phyloP scores from a whole-genome alignment of 192 early-diverging fungal genomes.

The Borealophlyctis nickersoniae region DNA sequence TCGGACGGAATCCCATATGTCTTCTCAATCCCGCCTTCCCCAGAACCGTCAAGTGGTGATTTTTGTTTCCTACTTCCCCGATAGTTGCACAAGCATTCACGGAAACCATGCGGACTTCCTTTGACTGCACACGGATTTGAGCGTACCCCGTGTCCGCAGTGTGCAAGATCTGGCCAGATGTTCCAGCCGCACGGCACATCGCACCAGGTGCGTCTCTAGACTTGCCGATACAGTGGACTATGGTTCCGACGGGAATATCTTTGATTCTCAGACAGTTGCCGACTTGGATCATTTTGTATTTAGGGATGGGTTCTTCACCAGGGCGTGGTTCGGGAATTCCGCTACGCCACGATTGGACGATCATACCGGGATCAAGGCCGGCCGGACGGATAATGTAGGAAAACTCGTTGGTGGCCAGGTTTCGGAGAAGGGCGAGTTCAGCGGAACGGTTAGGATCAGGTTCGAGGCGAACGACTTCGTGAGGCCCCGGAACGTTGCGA shows the following conservation, averaged over 20 bases:
- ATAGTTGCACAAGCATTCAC: conserved; percentile 87
- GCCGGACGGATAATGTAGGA: conserved; percentile 85
- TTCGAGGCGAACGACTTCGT: conserved; percentile 85
- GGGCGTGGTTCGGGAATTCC: conserved; percentile 28
- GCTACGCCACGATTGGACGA: conserved; percentile 62
- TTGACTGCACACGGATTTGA: conserved; percentile 78
- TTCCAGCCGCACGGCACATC: conserved; percentile 81
- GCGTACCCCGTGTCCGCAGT: conserved; percentile 75
- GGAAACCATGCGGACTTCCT: conserved; percentile 82
- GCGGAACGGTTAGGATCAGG: conserved; percentile 91
- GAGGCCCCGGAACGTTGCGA: conserved; percentile 68
- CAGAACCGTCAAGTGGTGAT: conserved; percentile 81
- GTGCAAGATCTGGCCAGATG: conserved; percentile 77
- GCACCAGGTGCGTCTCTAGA: conserved; percentile 72
- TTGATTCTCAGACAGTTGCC: conserved; percentile 89
- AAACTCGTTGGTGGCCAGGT: conserved; percentile 70
- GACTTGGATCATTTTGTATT: conserved; percentile 57
- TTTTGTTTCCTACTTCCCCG: conserved; percentile 83
- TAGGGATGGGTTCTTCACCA: conserved; percentile 31
- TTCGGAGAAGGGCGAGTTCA: conserved; percentile 79
- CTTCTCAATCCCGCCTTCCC: conserved; percentile 87
- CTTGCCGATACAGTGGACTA: conserved; percentile 73
- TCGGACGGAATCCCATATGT: conserved; percentile 82
- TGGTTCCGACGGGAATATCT: conserved; percentile 90
- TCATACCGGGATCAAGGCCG: conserved; percentile 71